Conservation (phyloP, 768 basidiomycete genomes). For the Amyloporia xantha region DNA sequence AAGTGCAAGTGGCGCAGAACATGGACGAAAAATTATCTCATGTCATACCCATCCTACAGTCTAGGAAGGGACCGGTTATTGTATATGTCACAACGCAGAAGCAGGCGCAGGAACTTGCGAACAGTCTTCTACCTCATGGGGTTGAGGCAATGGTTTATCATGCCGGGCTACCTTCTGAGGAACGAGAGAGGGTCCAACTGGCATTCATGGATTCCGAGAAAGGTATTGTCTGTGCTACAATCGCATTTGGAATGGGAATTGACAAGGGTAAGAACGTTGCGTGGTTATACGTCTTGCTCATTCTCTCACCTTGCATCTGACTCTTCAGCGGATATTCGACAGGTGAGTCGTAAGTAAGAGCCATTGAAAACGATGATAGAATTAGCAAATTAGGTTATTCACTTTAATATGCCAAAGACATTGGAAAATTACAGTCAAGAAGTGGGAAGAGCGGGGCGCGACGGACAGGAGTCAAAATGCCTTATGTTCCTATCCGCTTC, state of each 20-base stretch:
- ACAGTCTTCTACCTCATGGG: slow-evolving; percentile 19
- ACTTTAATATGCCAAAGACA: slow-evolving; percentile 38
- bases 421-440: slow-evolving; percentile 42
- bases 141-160: slow-evolving; percentile 35
- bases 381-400: slow-evolving; percentile 27
- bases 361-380: too few species aligned
- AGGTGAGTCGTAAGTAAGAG: slow-evolving; percentile 16
- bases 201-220: slow-evolving; percentile 33
- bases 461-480: slow-evolving; percentile 37
- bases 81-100: slow-evolving; percentile 40
- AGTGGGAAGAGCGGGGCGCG: slow-evolving; percentile 38
- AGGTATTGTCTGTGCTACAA: slow-evolving; percentile 37
- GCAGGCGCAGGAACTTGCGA: slow-evolving; percentile 33
- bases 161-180: slow-evolving; percentile 32
- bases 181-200: slow-evolving; percentile 31
- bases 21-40: slow-evolving; percentile 29
- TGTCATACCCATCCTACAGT: slow-evolving; percentile 30
- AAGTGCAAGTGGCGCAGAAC: slow-evolving; percentile 27
- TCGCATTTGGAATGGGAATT: slow-evolving; percentile 43
- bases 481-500: slow-evolving; percentile 35
- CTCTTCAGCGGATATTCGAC: slow-evolving; percentile 27
- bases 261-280: slow-evolving; percentile 27
- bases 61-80: slow-evolving; percentile 35
- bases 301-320: background rate
- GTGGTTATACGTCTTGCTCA: background rate